Percentiles rank a stretch among this genome's conserved stretches.
These are phyloP conservation scores for Coleophoma cylindrospora DNA, from an alignment of 2,329 filamentous ascomycete genomes.

Conservation along the genomic window DNA sequence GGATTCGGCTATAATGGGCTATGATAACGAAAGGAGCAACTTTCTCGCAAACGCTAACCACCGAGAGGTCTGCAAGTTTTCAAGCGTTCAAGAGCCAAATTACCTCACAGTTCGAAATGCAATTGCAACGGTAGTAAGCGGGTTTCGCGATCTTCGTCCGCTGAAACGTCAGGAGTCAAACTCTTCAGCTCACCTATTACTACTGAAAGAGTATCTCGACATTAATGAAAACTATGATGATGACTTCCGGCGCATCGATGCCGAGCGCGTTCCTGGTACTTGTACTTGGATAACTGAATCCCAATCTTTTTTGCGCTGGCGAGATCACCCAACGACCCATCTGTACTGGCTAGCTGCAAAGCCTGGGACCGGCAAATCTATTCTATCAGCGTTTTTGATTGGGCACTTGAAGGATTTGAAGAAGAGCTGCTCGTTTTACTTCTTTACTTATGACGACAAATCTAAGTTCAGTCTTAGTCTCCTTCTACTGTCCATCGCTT, in stretches of 20 bases:
- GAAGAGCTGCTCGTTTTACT: slow-evolving; percentile 15
- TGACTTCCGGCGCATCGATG: no score
- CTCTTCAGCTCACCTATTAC: no score
- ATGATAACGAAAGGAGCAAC: slow-evolving; percentile 15
- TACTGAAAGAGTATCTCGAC: no score
- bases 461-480: slow-evolving; percentile 7
- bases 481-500: slow-evolving; percentile 23
- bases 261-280: no score
- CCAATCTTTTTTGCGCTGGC: no score
- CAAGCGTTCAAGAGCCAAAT: slow-evolving; percentile 16
- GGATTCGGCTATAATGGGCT: slow-evolving; percentile 21
- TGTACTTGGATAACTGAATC: no score
- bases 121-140: slow-evolving; percentile 1
- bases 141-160: slow-evolving; percentile 6
- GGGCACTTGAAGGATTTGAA: slow-evolving; percentile 7
- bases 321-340: slow-evolving; percentile 3
- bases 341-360: slow-evolving; percentile 22
- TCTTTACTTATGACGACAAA: slow-evolving; percentile 18
- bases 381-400: slow-evolving; percentile 13
- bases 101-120: slow-evolving; percentile 12
- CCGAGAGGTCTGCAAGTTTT: slow-evolving; percentile 27
- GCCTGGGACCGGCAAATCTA: slow-evolving; percentile 20
- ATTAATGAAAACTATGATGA: no score
- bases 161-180: no score
- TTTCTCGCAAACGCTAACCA: slow-evolving; percentile 24